These are phyloP conservation scores for Perkinsus olseni DNA, from an alignment of 169 alveolate genomes.

Conservation along the genomic window DNA sequence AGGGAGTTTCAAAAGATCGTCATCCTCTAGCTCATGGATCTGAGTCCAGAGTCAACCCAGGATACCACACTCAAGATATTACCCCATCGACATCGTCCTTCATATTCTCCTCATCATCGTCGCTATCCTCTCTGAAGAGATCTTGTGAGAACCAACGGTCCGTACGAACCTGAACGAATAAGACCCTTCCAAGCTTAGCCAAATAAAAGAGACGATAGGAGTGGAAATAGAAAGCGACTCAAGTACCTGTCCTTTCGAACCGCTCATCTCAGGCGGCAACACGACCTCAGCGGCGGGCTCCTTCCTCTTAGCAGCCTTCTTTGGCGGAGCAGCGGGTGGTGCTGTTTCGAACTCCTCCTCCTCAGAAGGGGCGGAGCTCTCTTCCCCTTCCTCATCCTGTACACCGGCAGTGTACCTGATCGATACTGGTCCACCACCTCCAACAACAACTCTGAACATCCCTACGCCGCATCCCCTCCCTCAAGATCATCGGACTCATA, in stretches of 20 bases:
- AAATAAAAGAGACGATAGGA: no score
- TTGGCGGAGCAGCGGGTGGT: no score
- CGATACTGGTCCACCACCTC: background rate
- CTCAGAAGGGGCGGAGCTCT: no score
- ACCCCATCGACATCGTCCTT: background rate
- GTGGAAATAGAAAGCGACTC: no score
- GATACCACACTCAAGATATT: background rate
- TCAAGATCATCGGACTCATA: constrained; percentile 3
- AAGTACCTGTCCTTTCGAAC: background rate
- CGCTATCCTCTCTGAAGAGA: constrained; percentile 1
- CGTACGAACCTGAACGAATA: background rate
- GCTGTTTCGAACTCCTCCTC: no score
- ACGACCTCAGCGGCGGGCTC: background rate
- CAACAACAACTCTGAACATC: background rate
- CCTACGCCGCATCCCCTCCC: background rate
- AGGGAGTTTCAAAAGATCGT: background rate
- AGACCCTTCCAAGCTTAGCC: no score
- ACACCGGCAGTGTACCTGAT: background rate
- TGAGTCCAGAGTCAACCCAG: background rate
- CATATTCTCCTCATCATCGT: background rate
- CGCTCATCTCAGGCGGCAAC: background rate
- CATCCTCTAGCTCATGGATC: background rate
- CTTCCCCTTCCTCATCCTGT: background rate
- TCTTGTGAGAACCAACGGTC: constrained; percentile 17
- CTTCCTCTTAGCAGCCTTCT: background rate